These are phyloP conservation scores for Lasiodiplodia sp. DNA, from an alignment of 2,329 filamentous ascomycete genomes.

Conservation along the genomic window DNA sequence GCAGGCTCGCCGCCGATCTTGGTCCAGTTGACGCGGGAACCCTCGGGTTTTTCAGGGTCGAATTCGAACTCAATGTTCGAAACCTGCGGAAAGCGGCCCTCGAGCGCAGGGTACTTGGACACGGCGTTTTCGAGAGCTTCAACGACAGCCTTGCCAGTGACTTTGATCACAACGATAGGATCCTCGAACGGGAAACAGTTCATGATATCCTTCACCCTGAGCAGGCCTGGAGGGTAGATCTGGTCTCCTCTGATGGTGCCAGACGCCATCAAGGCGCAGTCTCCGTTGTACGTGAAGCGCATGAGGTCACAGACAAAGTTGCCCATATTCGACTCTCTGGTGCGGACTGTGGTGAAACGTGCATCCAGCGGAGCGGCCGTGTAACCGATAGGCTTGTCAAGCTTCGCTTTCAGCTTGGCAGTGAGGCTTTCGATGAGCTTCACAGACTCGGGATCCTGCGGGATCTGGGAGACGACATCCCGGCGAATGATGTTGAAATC, in stretches of 20 bases:
- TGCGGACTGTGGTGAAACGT: conserved; percentile 82
- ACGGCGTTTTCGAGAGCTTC: conserved; percentile 88
- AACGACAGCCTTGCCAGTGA: conserved; percentile 74
- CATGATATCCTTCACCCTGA: conserved; percentile 81
- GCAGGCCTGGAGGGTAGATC: conserved; percentile 81
- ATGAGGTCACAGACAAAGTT: conserved; percentile 95
- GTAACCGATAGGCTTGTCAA: conserved; percentile 84
- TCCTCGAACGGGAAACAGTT: conserved; percentile 94
- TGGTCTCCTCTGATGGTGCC: conserved; percentile 90
- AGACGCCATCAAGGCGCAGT: conserved; percentile 83
- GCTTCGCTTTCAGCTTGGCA: conserved; percentile 73
- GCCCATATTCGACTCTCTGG: conserved; percentile 80
- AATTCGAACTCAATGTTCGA: conserved; percentile 81
- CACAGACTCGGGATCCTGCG: conserved; percentile 67
- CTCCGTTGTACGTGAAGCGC: conserved; percentile 80
- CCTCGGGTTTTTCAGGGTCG: conserved; percentile 67
- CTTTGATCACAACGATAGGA: conserved; percentile 78
- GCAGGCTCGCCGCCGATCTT: conserved; percentile 68
- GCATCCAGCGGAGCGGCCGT: conserved; percentile 84
- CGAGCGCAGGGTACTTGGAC: conserved; percentile 79
- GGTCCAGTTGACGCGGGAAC: conserved; percentile 69
- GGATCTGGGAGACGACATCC: conserved; percentile 74
- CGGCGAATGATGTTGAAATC: conserved; percentile 79
- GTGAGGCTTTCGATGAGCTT: conserved; percentile 73
- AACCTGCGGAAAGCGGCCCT: conserved; percentile 86